These are phyloP conservation scores for Scleroderma bovista DNA, from an alignment of 768 basidiomycete species.

Conservation along the genomic window DNA sequence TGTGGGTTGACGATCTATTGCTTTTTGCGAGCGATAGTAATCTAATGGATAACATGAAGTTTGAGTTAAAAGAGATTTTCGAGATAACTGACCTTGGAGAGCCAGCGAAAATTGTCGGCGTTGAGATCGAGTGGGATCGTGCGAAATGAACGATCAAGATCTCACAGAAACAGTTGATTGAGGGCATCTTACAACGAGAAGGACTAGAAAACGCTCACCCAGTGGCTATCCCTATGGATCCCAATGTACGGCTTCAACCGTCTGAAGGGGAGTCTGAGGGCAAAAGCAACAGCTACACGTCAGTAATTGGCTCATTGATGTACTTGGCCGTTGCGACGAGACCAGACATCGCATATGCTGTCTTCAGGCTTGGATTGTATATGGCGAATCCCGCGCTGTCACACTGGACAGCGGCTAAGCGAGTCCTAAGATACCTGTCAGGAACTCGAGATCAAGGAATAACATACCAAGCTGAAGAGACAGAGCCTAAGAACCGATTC, in stretches of 20 bases:
- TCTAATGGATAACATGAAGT: slow-evolving; percentile 4
- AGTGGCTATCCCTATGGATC: slow-evolving; percentile 3
- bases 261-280: background rate
- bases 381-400: slow-evolving; percentile 5
- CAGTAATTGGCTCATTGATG: slow-evolving; percentile 15
- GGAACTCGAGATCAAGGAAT: background rate
- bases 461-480: background rate
- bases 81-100: slow-evolving; percentile 19
- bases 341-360: slow-evolving; percentile 10
- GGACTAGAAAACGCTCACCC: background rate
- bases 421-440: slow-evolving; percentile 10
- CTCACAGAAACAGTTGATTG: slow-evolving; percentile 6
- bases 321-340: slow-evolving; percentile 13
- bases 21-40: slow-evolving; percentile 6
- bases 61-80: slow-evolving; percentile 10
- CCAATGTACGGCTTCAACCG: background rate
- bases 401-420: slow-evolving; percentile 10
- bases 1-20: slow-evolving; percentile 28
- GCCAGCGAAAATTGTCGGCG: too few relatives aligned
- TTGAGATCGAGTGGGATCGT: slow-evolving; percentile 6
- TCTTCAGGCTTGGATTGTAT: slow-evolving; percentile 6
- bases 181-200: background rate
- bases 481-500: slow-evolving; percentile 3
- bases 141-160: background rate
- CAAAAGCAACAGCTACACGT: background rate